phyloP scores from a whole-genome alignment of 768 basidiomycete species.

The Amanita pseudoporphyria region DNA sequence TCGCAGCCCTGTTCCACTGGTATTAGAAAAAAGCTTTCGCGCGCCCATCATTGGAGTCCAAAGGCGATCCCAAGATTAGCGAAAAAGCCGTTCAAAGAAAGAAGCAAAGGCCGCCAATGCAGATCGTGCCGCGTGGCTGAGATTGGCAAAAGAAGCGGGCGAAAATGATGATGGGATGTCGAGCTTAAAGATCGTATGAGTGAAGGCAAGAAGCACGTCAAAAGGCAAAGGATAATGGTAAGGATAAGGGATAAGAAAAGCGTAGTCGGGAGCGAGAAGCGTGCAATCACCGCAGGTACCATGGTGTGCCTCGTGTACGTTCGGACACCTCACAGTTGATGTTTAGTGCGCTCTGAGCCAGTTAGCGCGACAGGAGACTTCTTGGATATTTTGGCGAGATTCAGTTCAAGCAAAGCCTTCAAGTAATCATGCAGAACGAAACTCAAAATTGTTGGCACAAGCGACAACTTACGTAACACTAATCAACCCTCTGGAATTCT shows the following conservation, averaged over 20 bases:
- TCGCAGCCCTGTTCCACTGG: slow-evolving; percentile 7
- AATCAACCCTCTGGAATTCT: slow-evolving; percentile 86
- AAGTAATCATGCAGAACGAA: slow-evolving; percentile 43
- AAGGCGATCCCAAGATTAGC: slow-evolving; percentile 78
- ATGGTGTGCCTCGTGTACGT: slow-evolving; percentile 73
- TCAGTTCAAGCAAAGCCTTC: slow-evolving; percentile 77
- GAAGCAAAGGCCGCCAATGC: slow-evolving; percentile 68
- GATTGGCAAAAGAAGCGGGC: slow-evolving; percentile 91
- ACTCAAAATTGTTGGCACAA: not conserved
- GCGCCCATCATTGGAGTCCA: slow-evolving; percentile 36
- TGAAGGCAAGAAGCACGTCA: slow-evolving; percentile 34
- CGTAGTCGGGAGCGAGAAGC: slow-evolving; percentile 55
- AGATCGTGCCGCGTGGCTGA: slow-evolving; percentile 71
- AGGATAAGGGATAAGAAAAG: slow-evolving; percentile 23
- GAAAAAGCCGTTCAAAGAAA: slow-evolving; percentile 84
- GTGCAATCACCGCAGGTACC: slow-evolving; percentile 89
- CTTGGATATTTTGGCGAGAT: slow-evolving; percentile 70
- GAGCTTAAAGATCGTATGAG: slow-evolving; percentile 19
- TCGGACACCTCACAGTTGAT: slow-evolving; percentile 80
- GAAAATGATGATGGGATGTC: slow-evolving; percentile 42
- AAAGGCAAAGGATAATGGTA: slow-evolving; percentile 18
- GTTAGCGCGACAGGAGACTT: slow-evolving; percentile 63
- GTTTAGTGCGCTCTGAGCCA: slow-evolving; percentile 61
- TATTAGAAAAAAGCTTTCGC: slow-evolving; percentile 10
- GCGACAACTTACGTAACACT: not conserved